These are phyloP conservation scores for Penicillium daleae DNA, from an alignment of 495 filamentous ascomycete species.

Conservation along the genomic window DNA sequence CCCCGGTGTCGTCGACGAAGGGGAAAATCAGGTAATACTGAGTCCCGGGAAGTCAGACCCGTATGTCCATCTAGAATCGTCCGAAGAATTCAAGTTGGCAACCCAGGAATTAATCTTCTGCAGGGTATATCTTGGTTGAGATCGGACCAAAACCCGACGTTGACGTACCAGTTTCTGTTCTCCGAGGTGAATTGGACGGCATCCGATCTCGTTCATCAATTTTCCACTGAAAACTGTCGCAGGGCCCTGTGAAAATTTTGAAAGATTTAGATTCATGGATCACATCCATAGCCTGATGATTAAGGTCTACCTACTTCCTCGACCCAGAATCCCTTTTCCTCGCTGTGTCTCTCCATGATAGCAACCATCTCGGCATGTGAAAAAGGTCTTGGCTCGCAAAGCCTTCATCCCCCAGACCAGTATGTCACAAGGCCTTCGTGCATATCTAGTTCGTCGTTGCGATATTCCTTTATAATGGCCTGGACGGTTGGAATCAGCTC, in stretches of 20 bases:
- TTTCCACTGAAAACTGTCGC: not conserved
- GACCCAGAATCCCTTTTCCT: not conserved
- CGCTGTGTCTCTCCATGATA: not conserved
- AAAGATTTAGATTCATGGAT: not conserved
- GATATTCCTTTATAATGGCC: not conserved
- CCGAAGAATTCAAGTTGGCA: not conserved
- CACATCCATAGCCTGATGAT: not conserved
- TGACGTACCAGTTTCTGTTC: not conserved
- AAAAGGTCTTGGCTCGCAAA: not conserved
- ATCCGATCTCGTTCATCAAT: not conserved
- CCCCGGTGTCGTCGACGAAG: not conserved
- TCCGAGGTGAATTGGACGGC: accelerated
- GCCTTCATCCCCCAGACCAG: not conserved
- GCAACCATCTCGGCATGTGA: not conserved
- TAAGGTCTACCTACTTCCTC: not conserved
- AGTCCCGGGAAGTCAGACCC: not conserved
- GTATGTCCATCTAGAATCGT: not conserved
- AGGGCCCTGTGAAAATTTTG: not conserved
- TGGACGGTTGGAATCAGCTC: not conserved
- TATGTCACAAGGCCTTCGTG: not conserved
- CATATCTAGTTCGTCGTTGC: not conserved
- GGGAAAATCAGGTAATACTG: not conserved
- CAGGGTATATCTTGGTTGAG: too few relatives aligned
- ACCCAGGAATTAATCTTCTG: too few relatives aligned
- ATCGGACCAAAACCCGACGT: not conserved